Evolutionary conservation across 2,329 filamentous ascomycete genomes (phyloP), one percentile per base, ranked within the genome.

Genomic region (Fusarium sp.): DNA sequence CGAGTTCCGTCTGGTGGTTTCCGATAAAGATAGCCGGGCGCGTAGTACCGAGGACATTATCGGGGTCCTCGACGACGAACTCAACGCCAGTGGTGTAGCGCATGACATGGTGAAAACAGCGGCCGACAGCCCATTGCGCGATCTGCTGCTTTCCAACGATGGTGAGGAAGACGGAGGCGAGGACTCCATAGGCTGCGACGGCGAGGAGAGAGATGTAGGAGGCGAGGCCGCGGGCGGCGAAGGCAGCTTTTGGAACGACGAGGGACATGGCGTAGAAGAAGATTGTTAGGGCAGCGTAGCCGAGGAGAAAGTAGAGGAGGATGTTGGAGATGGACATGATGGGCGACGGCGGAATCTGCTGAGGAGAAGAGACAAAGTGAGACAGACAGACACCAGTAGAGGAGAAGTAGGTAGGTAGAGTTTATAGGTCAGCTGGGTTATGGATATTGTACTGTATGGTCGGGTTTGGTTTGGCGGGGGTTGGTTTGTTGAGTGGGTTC

Each of bases 1-100:
- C 96, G 75, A 99, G 90, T 84, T 98, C 96, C 28, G 93, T 94
- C 87, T 99, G 96, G 85, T 99, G 96, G 83, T 98, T 98, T 44
- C 93, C 93, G 75, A 99, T 87, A 79, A 99, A 95, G 64, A 99
- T 93, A 64, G 94, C 95, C 2, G 96, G 96, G 57, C 95, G 90
- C 33, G 86, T 86, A 15, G 86, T 91, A 51, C 85, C 84, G 65
- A 95, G 89, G 75, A 91, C 81, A 73, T 91, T 83, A 67, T 90
- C 80, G 42, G 90, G 81, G 77, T 95, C 94, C 48, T 92, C 88
- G 55, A 97, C 83, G 70, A 89, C 86, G 80, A 98, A 98, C 66
- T 86, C 88, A 54, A 98, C 87, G 68, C 95, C 95, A 2, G 94
- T 95, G 53, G 90, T 88, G 50, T 88, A 82, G 75, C 87, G 87